Evolutionary conservation across 257 asterid species (phyloP).

Genomic region (Perilla frutescens): DNA sequence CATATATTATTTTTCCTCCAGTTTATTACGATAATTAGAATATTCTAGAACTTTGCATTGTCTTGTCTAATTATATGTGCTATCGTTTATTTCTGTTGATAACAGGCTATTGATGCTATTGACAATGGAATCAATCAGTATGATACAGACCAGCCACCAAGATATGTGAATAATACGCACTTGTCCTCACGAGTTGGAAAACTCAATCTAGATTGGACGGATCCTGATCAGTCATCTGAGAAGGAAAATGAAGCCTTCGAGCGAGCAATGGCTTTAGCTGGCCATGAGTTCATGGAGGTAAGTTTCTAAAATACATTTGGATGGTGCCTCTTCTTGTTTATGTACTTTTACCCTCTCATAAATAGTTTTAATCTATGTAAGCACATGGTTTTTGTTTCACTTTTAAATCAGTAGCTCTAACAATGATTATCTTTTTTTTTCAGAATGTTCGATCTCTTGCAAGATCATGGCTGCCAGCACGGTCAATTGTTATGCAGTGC

Average conservation of each 20-base stretch:
- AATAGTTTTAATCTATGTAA: not conserved
- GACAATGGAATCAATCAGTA: constrained; percentile 91
- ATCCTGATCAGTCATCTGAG: constrained; percentile 83
- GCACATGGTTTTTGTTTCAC: not conserved
- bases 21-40: not conserved
- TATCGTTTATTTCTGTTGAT: constrained; percentile 23
- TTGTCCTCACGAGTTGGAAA: constrained; percentile 88
- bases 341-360: not conserved
- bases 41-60: not conserved
- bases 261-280: constrained; percentile 82
- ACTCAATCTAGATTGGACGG: constrained; percentile 85
- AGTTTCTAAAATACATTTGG: constrained; percentile 38
- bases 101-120: constrained; percentile 86
- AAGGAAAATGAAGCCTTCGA: constrained; percentile 84
- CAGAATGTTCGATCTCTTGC: constrained; percentile 68
- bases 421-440: constrained; percentile 10
- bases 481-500: constrained; percentile 73
- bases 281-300: constrained; percentile 83
- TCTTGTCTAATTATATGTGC: constrained; percentile 9
- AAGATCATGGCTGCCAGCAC: constrained; percentile 89
- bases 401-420: constrained; percentile 24
- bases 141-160: constrained; percentile 87
- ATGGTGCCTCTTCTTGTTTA: constrained; percentile 1
- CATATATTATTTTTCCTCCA: constrained; percentile 12
- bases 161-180: constrained; percentile 77